phyloP scores from a whole-genome alignment of 768 basidiomycete genomes.

The Rhizopogon rudus region DNA sequence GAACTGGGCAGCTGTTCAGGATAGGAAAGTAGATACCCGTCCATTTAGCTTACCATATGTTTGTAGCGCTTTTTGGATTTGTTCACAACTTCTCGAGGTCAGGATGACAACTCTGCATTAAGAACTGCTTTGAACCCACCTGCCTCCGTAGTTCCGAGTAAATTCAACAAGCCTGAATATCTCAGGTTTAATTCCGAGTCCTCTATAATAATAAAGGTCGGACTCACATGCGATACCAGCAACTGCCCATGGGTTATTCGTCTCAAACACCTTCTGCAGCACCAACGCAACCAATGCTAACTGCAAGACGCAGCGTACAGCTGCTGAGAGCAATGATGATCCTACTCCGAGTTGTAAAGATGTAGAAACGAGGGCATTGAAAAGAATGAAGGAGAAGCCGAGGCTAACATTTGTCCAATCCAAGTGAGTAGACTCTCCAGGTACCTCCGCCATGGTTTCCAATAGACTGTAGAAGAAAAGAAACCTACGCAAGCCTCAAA shows the following conservation, averaged over 20 bases:
- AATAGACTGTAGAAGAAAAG: not conserved
- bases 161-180: constrained; percentile 56
- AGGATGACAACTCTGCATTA: not conserved
- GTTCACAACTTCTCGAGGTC: constrained; percentile 53
- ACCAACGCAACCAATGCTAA: constrained; percentile 69
- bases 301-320: constrained; percentile 73
- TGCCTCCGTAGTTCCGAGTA: constrained; percentile 74
- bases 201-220: not conserved
- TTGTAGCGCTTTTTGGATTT: constrained; percentile 69
- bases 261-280: constrained; percentile 70
- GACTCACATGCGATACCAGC: constrained; percentile 66
- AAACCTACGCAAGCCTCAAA: not conserved
- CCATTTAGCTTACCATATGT: constrained; percentile 55
- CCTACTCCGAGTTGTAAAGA: constrained; percentile 66
- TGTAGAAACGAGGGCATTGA: constrained; percentile 65
- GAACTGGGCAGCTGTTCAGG: constrained; percentile 38
- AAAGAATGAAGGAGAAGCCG: constrained; percentile 68
- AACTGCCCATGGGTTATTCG: constrained; percentile 71
- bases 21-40: not conserved
- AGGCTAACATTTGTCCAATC: constrained; percentile 74
- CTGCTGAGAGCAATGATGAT: constrained; percentile 59
- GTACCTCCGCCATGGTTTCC: constrained; percentile 26
- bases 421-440: constrained; percentile 29
- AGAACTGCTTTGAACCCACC: constrained; percentile 38
- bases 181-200: not conserved